phyloP scores from a whole-genome alignment of 2,329 filamentous ascomycete species.

The Phyllachora maydis region DNA sequence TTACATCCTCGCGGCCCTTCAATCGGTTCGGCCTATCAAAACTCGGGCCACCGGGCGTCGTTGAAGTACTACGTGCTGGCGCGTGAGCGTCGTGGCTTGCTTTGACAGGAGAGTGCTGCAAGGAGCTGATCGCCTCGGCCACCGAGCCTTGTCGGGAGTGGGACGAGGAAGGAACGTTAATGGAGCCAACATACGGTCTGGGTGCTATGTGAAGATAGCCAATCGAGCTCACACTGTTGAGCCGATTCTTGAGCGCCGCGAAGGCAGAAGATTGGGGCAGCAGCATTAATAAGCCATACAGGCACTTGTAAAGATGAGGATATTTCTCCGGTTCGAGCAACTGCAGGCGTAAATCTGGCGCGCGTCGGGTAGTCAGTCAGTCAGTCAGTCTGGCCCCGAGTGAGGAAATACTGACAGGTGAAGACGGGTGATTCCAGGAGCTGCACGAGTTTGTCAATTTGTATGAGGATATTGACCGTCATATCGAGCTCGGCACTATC shows the following conservation, averaged over 20 bases:
- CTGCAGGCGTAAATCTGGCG: slow-evolving; percentile 71
- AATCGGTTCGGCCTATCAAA: slow-evolving; percentile 61
- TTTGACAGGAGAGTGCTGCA: slow-evolving; percentile 5
- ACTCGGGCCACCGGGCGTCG: slow-evolving; percentile 26
- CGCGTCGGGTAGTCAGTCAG: background rate
- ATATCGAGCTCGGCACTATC: slow-evolving; percentile 87
- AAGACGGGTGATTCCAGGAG: slow-evolving; percentile 94
- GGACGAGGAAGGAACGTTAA: slow-evolving; percentile 10
- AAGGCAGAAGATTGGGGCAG: slow-evolving; percentile 96
- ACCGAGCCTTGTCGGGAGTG: slow-evolving; percentile 13
- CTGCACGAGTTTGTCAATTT: slow-evolving; percentile 96
- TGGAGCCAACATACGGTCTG: slow-evolving; percentile 48
- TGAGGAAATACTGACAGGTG: slow-evolving; percentile 48
- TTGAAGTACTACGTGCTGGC: slow-evolving; percentile 17
- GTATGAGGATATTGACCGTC: slow-evolving; percentile 96
- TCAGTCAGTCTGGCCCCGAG: background rate
- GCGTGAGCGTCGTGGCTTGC: slow-evolving; percentile 14
- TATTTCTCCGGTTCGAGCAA: slow-evolving; percentile 88
- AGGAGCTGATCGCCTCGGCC: slow-evolving; percentile 11
- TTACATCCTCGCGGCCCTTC: slow-evolving; percentile 62
- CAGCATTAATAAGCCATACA: slow-evolving; percentile 93
- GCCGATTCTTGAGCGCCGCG: slow-evolving; percentile 82
- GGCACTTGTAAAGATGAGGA: slow-evolving; percentile 89
- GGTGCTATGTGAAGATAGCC: slow-evolving; percentile 76
- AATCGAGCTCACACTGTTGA: slow-evolving; percentile 94